Evolutionary conservation across 1,284 basidiomycete species (phyloP), one percentile per base, ranked within the genome.

Genomic region (Cutaneotrichosporon mucoides): DNA sequence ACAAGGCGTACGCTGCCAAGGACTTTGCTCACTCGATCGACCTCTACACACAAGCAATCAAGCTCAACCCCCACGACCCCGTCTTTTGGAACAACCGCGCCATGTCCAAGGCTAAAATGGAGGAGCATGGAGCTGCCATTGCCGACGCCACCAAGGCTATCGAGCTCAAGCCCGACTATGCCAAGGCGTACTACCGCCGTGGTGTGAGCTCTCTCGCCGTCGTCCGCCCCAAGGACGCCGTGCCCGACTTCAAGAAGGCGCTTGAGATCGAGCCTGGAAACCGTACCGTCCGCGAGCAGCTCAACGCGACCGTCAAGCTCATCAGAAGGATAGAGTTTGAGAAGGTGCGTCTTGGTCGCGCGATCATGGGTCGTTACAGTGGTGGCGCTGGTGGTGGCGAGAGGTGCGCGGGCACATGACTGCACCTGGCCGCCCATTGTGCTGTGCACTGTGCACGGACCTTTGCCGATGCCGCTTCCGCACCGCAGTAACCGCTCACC

Each of bases 151-250:
- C 84, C 62, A 88, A 87, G 72, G 96, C 95, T 6, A 89, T 99
- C 61, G 82, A 88, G 65, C 80, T 98, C 64, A 92, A 99, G 78
- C 85, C 90, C 1, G 88, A 86, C 68, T 97, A 96, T 74, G 87
- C 88, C 58, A 99, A 99, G 76, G 75, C 75, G 3, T 76, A 73
- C 67, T 79, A 74, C 72, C 90, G 93, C 63, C 88, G 96, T 53
- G 95, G 91, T 52, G 88, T 89, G 68, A 96, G 93, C 65, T 86
- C 95, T 70, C 83, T 99, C 60, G 89, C 95, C 72, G 90, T 92
- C 56, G 79, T 97, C 60, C 88, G 89, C 71, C 89, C 89, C 47
- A 89, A 90, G 66, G 79, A 85, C 50, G 92, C 94, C 4, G 84
- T 96, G 13, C 79, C 84, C 16, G 93, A 97, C 78, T 89, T 96